These are phyloP conservation scores for Fragaria nilgerrensis DNA, from an alignment of 306 rosid species.

Conservation along the genomic window DNA sequence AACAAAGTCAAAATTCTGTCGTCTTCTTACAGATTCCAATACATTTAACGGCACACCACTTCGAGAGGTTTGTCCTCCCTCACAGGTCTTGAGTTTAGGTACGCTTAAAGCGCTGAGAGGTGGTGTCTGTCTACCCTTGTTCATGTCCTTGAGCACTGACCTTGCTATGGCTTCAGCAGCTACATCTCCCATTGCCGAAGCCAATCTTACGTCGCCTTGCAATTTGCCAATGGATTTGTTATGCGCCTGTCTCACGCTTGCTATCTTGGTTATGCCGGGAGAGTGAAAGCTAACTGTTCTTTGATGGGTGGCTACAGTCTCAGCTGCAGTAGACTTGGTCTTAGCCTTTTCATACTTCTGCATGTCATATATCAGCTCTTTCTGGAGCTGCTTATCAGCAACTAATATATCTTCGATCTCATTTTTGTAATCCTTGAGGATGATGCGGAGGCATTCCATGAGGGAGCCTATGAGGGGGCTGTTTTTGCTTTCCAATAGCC, in stretches of 20 bases:
- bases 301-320: conserved; percentile 45
- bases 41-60: conserved; percentile 33
- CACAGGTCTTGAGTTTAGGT: conserved; percentile 67
- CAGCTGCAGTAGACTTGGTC: conserved; percentile 63
- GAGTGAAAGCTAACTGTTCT: conserved; percentile 37
- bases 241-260: conserved; percentile 26
- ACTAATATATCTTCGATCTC: conserved; percentile 87
- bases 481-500: conserved; percentile 77
- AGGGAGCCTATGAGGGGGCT: conserved; percentile 86
- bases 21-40: conserved; percentile 62
- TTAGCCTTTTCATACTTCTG: conserved; percentile 69
- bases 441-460: conserved; percentile 85
- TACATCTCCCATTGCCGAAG: conserved; percentile 80
- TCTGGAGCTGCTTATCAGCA: conserved; percentile 96
- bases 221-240: conserved; percentile 8
- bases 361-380: conserved; percentile 80
- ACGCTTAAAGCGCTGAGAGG: conserved; percentile 48
- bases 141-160: conserved; percentile 79
- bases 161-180: conserved; percentile 78
- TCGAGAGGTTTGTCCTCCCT: conserved; percentile 23
- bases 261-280: conserved; percentile 33
- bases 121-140: conserved; percentile 62
- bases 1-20: conserved; percentile 68
- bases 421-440: conserved; percentile 87
- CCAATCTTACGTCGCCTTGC: conserved; percentile 46